Evolutionary conservation across 2,329 filamentous ascomycete species (phyloP).

Genomic region (Xylariaceae sp.): DNA sequence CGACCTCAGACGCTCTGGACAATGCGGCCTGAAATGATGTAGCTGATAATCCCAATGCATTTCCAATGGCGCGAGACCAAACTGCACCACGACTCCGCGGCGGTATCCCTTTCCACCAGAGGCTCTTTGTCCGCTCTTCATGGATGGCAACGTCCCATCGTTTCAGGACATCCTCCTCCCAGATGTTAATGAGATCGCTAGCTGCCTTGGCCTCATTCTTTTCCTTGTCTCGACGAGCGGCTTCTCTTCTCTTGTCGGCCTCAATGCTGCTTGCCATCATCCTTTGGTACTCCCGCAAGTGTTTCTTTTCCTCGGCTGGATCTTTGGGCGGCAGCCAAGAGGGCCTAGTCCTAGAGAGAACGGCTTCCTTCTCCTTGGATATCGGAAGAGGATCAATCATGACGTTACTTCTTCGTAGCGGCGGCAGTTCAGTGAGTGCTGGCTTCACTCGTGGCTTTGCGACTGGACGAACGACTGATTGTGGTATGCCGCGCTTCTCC

Average conservation of each 20-base stretch:
- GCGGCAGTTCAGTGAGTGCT: slow-evolving; percentile 63
- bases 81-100: slow-evolving; percentile 63
- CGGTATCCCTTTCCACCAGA: slow-evolving; percentile 79
- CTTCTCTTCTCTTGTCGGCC: slow-evolving; percentile 55
- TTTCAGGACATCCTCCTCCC: slow-evolving; percentile 72
- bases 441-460: slow-evolving; percentile 55
- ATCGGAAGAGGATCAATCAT: slow-evolving; percentile 81
- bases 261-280: slow-evolving; percentile 67
- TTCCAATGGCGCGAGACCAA: slow-evolving; percentile 68
- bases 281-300: slow-evolving; percentile 77
- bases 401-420: slow-evolving; percentile 66
- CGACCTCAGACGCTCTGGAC: slow-evolving; percentile 57
- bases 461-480: slow-evolving; percentile 26
- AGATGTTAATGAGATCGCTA: slow-evolving; percentile 55
- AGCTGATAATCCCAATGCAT: slow-evolving; percentile 62
- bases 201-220: slow-evolving; percentile 51
- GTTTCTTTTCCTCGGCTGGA: slow-evolving; percentile 82
- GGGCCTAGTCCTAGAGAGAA: slow-evolving; percentile 71
- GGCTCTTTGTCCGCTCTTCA: slow-evolving; percentile 63
- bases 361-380: slow-evolving; percentile 81
- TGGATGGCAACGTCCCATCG: slow-evolving; percentile 68
- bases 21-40: slow-evolving; percentile 67
- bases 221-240: slow-evolving; percentile 45
- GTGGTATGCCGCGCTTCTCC: slow-evolving; percentile 42
- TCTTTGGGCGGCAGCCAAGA: slow-evolving; percentile 85